phyloP scores from a whole-genome alignment of 306 rosid species.

The Prunus fruticosa region DNA sequence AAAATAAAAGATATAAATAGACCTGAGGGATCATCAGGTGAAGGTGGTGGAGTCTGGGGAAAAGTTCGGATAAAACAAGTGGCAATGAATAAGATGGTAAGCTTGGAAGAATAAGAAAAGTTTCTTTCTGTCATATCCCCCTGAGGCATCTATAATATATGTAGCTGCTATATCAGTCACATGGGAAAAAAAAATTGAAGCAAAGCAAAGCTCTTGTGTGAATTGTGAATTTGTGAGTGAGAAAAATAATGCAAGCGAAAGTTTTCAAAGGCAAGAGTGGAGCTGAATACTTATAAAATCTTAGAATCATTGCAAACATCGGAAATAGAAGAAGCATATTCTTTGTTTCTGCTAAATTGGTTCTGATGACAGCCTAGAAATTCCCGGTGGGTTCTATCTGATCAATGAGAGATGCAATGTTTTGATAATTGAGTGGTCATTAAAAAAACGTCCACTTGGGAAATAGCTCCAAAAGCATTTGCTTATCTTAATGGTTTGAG shows the following conservation, averaged over 20 bases:
- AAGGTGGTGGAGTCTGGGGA: not conserved
- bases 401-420: not conserved
- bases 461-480: not conserved
- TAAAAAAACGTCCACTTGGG: not conserved
- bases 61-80: not conserved
- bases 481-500: conserved; percentile 4
- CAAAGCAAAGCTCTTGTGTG: not conserved
- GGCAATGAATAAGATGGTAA: conserved; percentile 11
- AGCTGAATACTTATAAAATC: conserved; percentile 25
- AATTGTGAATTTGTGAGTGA: not conserved
- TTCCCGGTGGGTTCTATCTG: not conserved
- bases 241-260: conserved; percentile 21
- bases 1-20: not conserved
- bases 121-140: conserved; percentile 4
- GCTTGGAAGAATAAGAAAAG: not conserved
- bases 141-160: not conserved
- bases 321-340: conserved; percentile 16
- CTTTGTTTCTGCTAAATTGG: not conserved
- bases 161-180: not conserved
- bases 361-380: conserved; percentile 1
- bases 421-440: not conserved
- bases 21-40: conserved; percentile 5
- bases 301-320: conserved; percentile 11
- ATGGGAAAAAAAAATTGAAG: not conserved
- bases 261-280: conserved; percentile 4